These are phyloP conservation scores for Fagopyrum tataricum DNA, from an alignment of 148 eudicot genomes.

Conservation along the genomic window DNA sequence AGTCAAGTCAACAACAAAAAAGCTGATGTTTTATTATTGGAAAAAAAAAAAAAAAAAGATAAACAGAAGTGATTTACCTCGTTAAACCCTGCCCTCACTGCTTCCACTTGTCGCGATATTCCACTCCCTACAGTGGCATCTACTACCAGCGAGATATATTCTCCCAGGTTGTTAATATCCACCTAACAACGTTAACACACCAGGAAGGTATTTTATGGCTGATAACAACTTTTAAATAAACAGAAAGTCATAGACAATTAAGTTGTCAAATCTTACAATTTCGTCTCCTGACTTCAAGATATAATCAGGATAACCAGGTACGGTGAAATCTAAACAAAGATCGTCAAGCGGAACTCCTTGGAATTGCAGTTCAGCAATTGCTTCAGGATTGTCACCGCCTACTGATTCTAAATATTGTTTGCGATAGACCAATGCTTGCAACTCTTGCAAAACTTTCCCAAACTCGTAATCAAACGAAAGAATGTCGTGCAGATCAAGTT, in stretches of 20 bases:
- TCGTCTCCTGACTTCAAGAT: slow-evolving; percentile 57
- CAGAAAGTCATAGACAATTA: background rate
- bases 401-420: slow-evolving; percentile 71
- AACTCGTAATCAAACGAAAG: slow-evolving; percentile 78
- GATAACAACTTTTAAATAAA: background rate
- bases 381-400: slow-evolving; percentile 48
- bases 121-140: slow-evolving; percentile 91
- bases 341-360: slow-evolving; percentile 78
- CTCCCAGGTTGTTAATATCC: slow-evolving; percentile 66
- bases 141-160: slow-evolving; percentile 71
- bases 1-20: background rate
- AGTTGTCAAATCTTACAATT: slow-evolving; percentile 35
- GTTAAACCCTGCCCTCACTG: slow-evolving; percentile 89
- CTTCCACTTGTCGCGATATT: slow-evolving; percentile 69
- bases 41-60: background rate
- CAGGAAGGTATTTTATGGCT: background rate
- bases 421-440: slow-evolving; percentile 75
- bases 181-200: slow-evolving; percentile 39
- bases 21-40: background rate
- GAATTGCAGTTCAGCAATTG: slow-evolving; percentile 49
- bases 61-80: slow-evolving; percentile 39
- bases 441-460: slow-evolving; percentile 79
- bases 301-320: slow-evolving; percentile 91
- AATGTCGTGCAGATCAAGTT: slow-evolving; percentile 95
- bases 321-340: slow-evolving; percentile 88